A percentile compares a stretch with the other conserved stretches of the same genome.
Evolutionary conservation across 306 rosid genomes (phyloP).

Genomic region (Quillaja saponaria): DNA sequence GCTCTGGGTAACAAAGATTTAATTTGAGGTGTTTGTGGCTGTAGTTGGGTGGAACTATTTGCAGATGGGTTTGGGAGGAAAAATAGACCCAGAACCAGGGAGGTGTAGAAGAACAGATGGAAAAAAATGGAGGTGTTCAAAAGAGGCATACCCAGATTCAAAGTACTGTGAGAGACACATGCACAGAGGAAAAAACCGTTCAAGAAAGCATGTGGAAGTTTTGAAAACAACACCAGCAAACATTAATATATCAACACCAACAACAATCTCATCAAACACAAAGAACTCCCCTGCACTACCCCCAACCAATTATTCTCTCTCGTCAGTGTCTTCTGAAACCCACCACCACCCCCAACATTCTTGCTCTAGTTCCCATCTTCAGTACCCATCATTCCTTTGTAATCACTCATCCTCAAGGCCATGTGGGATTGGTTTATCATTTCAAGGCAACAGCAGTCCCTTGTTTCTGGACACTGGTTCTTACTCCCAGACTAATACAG

Average conservation of each 20-base stretch:
- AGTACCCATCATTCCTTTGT: conserved; percentile 40
- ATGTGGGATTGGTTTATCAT: conserved; percentile 46
- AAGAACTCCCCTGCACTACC: conserved; percentile 40
- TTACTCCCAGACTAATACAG: conserved; percentile 48
- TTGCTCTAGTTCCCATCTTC: conserved; percentile 29
- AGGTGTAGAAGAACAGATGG: conserved; percentile 99
- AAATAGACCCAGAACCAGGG: conserved; percentile 97
- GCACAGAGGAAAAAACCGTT: conserved; percentile 99
- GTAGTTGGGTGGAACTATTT: conserved; percentile 97
- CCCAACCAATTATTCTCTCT: conserved; percentile 42
- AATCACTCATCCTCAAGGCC: conserved; percentile 44
- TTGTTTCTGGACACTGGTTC: conserved; percentile 61
- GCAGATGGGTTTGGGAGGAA: conserved; percentile 85
- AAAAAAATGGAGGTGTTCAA: conserved; percentile 96
- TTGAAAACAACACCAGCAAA: conserved; percentile 55
- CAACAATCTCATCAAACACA: conserved; percentile 51
- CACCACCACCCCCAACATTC: conserved; percentile 31
- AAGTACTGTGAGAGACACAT: conserved; percentile 99
- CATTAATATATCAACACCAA: conserved; percentile 33
- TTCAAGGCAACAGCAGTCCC: conserved; percentile 58
- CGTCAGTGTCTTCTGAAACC: conserved; percentile 42
- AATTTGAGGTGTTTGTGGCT: conserved; percentile 14
- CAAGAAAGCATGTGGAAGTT: conserved; percentile 99
- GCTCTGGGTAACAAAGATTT: not conserved
- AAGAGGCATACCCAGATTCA: conserved; percentile 90